Base-by-base conservation (phyloP, 495 filamentous ascomycete genomes). In the Haplographium delicatum region DNA sequence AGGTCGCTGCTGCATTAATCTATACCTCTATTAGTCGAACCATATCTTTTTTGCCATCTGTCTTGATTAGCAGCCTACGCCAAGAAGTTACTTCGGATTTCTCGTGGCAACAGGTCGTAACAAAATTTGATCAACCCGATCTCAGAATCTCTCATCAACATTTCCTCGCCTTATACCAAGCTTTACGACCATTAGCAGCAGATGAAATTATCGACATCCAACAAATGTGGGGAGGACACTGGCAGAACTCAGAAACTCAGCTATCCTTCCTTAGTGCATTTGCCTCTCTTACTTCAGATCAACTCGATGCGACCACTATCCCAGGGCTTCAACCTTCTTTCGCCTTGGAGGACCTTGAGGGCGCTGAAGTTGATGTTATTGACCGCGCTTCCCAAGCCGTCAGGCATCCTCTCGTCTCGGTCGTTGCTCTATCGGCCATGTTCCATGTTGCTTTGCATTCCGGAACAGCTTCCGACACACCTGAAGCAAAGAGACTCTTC, bases 221-320 rank as follows among this genome's bases (percentile, higher is more conserved):
- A 64, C 78, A 74, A 30, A 75, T 99, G 20, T 97, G 91, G 93
- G 89, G 90, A 50, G 91, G 90, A 27, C 75, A 82, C 38, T 97
- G 94, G 93, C 79, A 86, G 40, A 75, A 94, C 45, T 78, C 82
- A 16, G 80, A 89, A 38, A 87, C 94, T 0, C 94, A 96, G 50
- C 76, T 97, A 44, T 93, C 88, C 11, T 94, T 99, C 61, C 72
- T 96, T 31, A 83, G 82, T 50, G 88, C 89, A 6, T 96, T 87
- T 61, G 71, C 87, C 0, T 82, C 81, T 1, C 69, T 85, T 39
- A 72, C 71, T 40, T 76, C 82, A 2, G 82, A 88, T 8, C 79
- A 89, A 43, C 72, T 95, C 9, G 90, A 96, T 66, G 83, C 83
- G 3, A 84, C 81, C 16, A 83, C 84, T 37, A 91, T 96, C 42